Conservation (phyloP, 2,329 filamentous ascomycete species). For the Sporothrix globosa region DNA sequence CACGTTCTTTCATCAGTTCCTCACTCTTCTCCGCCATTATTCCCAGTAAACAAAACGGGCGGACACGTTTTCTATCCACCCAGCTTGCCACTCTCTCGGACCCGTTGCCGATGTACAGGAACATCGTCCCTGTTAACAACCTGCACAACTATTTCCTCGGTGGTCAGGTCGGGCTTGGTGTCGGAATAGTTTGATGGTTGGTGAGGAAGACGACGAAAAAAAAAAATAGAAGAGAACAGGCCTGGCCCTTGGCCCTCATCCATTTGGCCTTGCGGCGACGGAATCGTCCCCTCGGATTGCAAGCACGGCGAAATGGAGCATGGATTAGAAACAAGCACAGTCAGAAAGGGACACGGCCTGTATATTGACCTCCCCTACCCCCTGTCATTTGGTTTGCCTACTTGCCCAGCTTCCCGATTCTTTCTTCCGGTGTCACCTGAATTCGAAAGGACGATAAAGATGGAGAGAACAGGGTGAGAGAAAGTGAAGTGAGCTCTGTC, state of each 20-base stretch:
- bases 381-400: not conserved
- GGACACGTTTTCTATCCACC: not conserved
- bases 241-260: not conserved
- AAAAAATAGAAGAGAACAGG: not conserved
- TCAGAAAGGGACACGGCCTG: slow-evolving; percentile 6
- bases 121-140: not conserved
- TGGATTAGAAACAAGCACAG: no score
- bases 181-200: not conserved
- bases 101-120: not conserved
- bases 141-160: not conserved
- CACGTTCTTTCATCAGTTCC: not conserved
- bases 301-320: no score
- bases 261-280: no score
- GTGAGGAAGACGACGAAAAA: no score
- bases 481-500: not conserved
- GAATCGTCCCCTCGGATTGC: no score
- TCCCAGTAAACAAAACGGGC: not conserved
- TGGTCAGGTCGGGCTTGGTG: not conserved
- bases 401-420: slow-evolving; percentile 6
- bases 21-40: not conserved
- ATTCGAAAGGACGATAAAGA: not conserved
- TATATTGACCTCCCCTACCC: slow-evolving; percentile 23
- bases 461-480: no score
- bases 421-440: slow-evolving; percentile 22
- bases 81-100: not conserved